Base-by-base conservation (phyloP, 2,329 filamentous ascomycete species). In the Fusarium continuum region DNA sequence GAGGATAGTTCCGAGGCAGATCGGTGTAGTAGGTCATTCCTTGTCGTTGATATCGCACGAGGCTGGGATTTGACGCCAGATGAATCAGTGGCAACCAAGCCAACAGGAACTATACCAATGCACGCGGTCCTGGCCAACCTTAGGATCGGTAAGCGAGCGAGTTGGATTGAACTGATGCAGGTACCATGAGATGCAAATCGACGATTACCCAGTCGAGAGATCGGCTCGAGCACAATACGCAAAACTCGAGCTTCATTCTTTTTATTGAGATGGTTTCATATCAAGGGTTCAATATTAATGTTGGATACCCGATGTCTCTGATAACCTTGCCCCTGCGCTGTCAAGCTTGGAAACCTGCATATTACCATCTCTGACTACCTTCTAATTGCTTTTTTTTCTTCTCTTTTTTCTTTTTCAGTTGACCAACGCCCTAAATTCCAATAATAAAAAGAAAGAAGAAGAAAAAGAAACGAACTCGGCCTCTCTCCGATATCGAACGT, bases 161-260 rank as follows among this genome's bases (percentile, higher is more conserved):
- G 26, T 39, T 43, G 40, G 35, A 47, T 35, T 28, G 52, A 48
- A 40, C 49, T 64, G 54, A 65, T 46, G 61, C 61, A 65, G 61
- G 61, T 65, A 65, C 61, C 43, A 56, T 38, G 17, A 43, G 55
- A 34, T 55, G 47, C 56, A 60, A 60, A 36, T 26, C 31, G 35
- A 55, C 11, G 49, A 46, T 29, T 35, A 17, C 23, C 22, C 38
- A 28, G 28, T 20, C 40, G 8, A 53, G 46, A 32, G 20, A 36
- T 44, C 28, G 17, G 55, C 32, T 54, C 39, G 29, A 46, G 38
- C 40, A 56, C 35, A 28, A 57, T 38, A 28, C 53, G 55, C 34
- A 40, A 59, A 55, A 23, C 57, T 49, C 14, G 31, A 61, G 32
- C 40, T 41, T 26, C 54, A n/a, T n/a, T n/a, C n/a, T n/a, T n/a